Base-by-base conservation (phyloP, 805 yeast species). In the Nakazawaea wyomingensis region DNA sequence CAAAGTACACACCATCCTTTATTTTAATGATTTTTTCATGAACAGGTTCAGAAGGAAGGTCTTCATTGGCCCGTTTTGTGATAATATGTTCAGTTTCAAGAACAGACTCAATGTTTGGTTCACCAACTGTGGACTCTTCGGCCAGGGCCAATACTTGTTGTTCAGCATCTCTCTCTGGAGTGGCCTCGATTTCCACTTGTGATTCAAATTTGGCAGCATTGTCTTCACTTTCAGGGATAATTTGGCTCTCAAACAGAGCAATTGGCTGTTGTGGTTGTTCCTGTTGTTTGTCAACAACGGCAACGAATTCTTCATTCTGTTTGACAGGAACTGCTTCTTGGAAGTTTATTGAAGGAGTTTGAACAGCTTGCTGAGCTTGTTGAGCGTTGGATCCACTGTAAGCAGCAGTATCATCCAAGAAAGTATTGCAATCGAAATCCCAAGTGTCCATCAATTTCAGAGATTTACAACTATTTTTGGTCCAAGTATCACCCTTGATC, bases 401-500 rank as follows among this genome's bases (percentile, higher is more conserved):
- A 10, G 37, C 67, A 66, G 19, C 61, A 60, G 35, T 28, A 8
- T 39, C 16, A n/a, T 54, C 61, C 33, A 68, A 68, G 60, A 76
- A 88, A 11, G 69, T 53, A 48, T 66, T 68, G 67, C 99, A 93
- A 56, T 82, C 84, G 59, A 80, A 93, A 71, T 93, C 99, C 99
- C 98, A 93, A 31, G 76, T 70, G 3, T 68, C 48, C 26, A 85
- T 50, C 52, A 78, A 61, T 64, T 78, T 78, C 35, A 90, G 68
- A 34, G 71, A 65, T 46, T 69, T 65, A 65, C 99, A 93, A 47
- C 72, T 62, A 22, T 58, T 61, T 54, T 72, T 72, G 37, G 95
- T 84, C 97, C 98, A 91, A 42, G 77, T 75, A 10, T 75, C 57
- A 37, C 85, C 99, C 58, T 86, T 85, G 38, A 82, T 74, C 56